These are phyloP conservation scores for Mortierella antarctica DNA, from an alignment of 192 early-diverging fungal genomes.

Conservation along the genomic window DNA sequence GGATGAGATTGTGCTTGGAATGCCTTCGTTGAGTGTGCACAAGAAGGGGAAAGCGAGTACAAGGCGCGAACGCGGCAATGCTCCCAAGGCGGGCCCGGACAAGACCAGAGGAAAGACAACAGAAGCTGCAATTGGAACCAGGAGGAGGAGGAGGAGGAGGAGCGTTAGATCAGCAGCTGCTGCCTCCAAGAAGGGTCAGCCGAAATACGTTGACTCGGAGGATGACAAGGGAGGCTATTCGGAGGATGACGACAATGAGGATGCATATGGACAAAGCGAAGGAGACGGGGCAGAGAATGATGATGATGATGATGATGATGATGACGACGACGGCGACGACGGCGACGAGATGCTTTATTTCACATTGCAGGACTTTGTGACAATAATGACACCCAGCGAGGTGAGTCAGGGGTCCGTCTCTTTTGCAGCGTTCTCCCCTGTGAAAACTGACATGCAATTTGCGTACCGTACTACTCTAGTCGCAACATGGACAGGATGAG, in stretches of 20 bases:
- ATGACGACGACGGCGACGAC: neutral
- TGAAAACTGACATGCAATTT: neutral
- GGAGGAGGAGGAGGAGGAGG: neutral
- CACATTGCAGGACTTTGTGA: conserved; percentile 39
- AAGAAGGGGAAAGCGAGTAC: neutral
- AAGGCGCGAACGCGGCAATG: neutral
- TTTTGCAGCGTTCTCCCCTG: neutral
- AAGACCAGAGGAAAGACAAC: neutral
- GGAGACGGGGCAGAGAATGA: neutral
- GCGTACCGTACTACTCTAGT: conserved; percentile 1
- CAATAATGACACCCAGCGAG: conserved; percentile 34
- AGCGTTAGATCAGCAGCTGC: conserved; percentile 13
- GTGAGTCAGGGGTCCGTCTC: neutral
- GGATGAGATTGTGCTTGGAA: conserved; percentile 27
- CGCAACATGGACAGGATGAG: conserved; percentile 33
- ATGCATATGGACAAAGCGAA: neutral
- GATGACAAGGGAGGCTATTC: neutral
- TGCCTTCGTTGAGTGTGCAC: conserved; percentile 27
- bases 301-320: neutral
- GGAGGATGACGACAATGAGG: conserved; percentile 10
- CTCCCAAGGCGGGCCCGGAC: neutral
- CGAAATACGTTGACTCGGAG: conserved; percentile 44
- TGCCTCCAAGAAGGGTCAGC: conserved; percentile 1
- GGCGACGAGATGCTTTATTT: conserved; percentile 10
- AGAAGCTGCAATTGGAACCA: neutral